Evolutionary conservation across 2,329 filamentous ascomycete genomes (phyloP).

Genomic region (Paracoccidioides lutzii): DNA sequence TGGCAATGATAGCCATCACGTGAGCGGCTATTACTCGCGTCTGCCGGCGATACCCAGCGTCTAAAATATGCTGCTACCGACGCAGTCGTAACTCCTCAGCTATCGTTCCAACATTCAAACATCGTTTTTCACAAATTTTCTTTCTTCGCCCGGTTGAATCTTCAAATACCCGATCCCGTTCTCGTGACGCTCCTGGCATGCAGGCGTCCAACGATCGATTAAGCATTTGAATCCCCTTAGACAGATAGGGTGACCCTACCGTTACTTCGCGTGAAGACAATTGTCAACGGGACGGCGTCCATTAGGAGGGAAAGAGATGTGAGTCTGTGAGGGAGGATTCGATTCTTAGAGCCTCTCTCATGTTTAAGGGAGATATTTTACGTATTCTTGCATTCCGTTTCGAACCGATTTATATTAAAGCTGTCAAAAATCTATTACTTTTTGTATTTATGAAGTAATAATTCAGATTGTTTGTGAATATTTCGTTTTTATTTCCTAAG

Average conservation of each 20-base stretch:
- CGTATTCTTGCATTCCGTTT: no score
- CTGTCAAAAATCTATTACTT: no score
- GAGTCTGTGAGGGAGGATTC: no score
- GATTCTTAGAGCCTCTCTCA: no score
- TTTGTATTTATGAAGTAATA: no score
- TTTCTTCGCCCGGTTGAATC: not conserved
- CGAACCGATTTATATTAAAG: no score
- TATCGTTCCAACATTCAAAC: not conserved
- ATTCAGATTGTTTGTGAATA: not conserved
- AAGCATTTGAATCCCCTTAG: conserved; percentile 11
- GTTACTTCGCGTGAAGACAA: no score
- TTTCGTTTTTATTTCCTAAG: not conserved
- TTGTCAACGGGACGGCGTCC: no score
- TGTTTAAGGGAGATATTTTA: no score
- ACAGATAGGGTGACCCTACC: conserved; percentile 11
- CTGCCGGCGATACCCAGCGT: not conserved
- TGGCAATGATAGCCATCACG: conserved; percentile 2
- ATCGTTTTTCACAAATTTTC: not conserved
- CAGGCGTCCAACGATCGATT: conserved; percentile 27
- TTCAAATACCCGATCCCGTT: conserved; percentile 18
- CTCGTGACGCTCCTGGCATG: conserved; percentile 31
- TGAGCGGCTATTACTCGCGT: not conserved
- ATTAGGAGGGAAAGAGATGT: no score
- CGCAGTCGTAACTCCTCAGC: not conserved
- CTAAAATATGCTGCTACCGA: not conserved